Base-by-base conservation (phyloP, 805 yeast species). In the Metschnikowia orientalis region DNA sequence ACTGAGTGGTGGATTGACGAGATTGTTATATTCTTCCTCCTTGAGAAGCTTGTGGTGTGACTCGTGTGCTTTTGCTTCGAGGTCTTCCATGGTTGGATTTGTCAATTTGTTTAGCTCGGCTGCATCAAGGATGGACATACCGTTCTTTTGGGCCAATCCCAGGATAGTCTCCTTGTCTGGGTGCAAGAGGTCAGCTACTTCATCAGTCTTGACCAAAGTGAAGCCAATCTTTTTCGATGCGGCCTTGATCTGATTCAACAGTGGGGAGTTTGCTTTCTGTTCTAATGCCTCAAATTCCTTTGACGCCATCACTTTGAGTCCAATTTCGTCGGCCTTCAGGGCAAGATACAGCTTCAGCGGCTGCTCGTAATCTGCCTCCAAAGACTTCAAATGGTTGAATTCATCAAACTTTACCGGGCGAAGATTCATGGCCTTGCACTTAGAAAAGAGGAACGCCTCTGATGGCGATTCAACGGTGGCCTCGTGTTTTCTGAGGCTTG, bases 331-430 rank as follows among this genome's bases (percentile, higher is more conserved):
- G 9, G 70, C 67, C 38, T 59, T 63, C 4, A 44, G 28, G 2
- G 61, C 56, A 12, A 63, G 40, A 35, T 61, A 62, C 1, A 46
- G 53, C 36, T 54, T 54, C 11, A 47, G 45, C 3, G 70, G 70
- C 30, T 54, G 59, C 16, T 57, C 61, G 34, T 51, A 42, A 14
- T 61, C 62, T 0, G 46, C 47, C 24, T 44, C 47, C 11, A 50
- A 28, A 8, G 32, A 35, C 23, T 44, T 46, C 19, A 45, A 32
- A 8, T 27, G 26, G 12, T 37, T 21, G 18, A 42, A 37, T 30
- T 56, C 54, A 2, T 47, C 44, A 8, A 31, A 28, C 1, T 51
- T 34, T 3, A 59, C 25, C 1, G 51, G 34, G 10, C 43, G 38
- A 18, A 51, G 41, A 8, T 54, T 27, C 0, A 36, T 33, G 1